Evolutionary conservation across 176 grass and related monocot species (phyloP), one percentile per base, ranked within the genome.

Genomic region (Cenchrus americanus): DNA sequence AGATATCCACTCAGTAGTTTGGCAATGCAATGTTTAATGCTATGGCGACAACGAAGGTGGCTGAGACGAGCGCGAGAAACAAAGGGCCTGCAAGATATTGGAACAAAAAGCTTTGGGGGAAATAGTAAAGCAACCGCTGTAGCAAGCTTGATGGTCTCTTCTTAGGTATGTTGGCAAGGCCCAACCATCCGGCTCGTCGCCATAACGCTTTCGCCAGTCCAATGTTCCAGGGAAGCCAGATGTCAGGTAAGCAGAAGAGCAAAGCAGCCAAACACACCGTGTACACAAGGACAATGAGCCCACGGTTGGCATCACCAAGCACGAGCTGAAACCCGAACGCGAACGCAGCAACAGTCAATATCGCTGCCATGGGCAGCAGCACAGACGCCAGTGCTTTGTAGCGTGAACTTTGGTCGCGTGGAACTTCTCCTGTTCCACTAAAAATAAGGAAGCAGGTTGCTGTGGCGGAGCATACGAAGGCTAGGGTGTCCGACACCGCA

Each of bases 401-500:
- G 18, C 79, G 10, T 34, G 34, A 53, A 5, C 22, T 43, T 86
- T 76, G 22, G 21, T 23, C 10, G 70, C 67, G 5, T 54, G 17
- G 41, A 67, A 88, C 9, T 76, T 80, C 7, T 7, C 0, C 27
- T 17, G 40, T 12, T 10, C 57, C 34, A 9, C 73, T n/a, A 10
- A 46, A 47, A 5, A 62, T 46, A 14, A 77, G 6, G 40, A 46
- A 77, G 57, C 13, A 26, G 18, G 83, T 86, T 0, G 75, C 74
- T 19, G 69, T 0, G 21, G 74, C 22, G 14, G 91, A 84, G 76
- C 68, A 86, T 21, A 76, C 73, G 62, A 92, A 83, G 14, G 91
- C 91, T 40, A 93, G 10, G 3, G 82, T 80, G 65, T 85, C 85
- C 32, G 85, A 82, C 32, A 87, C 60, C 4, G 85, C 62, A 37